Evolutionary conservation across 352 stramenopile genomes (phyloP).

Genomic region (Elongisporangium prolatum): DNA sequence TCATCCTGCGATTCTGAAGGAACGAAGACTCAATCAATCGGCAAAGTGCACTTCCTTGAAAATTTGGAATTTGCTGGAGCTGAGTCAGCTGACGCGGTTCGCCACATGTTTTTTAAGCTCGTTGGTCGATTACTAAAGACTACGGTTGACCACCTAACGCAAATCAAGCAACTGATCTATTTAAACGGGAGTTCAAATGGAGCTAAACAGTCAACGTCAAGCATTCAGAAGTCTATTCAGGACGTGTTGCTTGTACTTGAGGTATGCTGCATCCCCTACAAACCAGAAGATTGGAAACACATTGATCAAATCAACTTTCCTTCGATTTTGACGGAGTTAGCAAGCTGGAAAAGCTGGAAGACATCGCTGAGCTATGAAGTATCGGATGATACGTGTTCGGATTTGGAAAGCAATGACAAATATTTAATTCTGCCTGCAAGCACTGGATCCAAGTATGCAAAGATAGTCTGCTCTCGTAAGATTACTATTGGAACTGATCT

Average conservation of each 20-base stretch:
- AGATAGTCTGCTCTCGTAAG: conserved; percentile 61
- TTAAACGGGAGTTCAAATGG: conserved; percentile 5
- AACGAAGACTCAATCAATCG: conserved; percentile 10
- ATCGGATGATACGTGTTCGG: conserved; percentile 25
- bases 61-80: conserved; percentile 66
- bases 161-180: conserved; percentile 35
- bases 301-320: conserved; percentile 59
- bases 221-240: conserved; percentile 50
- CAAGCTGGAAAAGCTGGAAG: conserved; percentile 76
- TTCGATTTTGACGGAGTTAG: conserved; percentile 60
- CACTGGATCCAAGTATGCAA: conserved; percentile 49
- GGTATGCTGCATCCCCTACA: conserved; percentile 74
- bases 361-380: conserved; percentile 50
- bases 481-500: conserved; percentile 67
- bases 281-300: conserved; percentile 49
- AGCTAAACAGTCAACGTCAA: conserved; percentile 12
- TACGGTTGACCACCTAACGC: conserved; percentile 25
- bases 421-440: conserved; percentile 54
- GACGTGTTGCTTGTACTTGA: conserved; percentile 77
- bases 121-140: conserved; percentile 48
- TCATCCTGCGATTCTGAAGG: conserved; percentile 1
- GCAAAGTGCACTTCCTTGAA: conserved; percentile 77
- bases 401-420: conserved; percentile 25
- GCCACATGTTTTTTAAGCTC: conserved; percentile 64
- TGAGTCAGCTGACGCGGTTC: conserved; percentile 34